Evolutionary conservation across 139 green algal genomes (phyloP).

Genomic region (Eudorina sp.): DNA sequence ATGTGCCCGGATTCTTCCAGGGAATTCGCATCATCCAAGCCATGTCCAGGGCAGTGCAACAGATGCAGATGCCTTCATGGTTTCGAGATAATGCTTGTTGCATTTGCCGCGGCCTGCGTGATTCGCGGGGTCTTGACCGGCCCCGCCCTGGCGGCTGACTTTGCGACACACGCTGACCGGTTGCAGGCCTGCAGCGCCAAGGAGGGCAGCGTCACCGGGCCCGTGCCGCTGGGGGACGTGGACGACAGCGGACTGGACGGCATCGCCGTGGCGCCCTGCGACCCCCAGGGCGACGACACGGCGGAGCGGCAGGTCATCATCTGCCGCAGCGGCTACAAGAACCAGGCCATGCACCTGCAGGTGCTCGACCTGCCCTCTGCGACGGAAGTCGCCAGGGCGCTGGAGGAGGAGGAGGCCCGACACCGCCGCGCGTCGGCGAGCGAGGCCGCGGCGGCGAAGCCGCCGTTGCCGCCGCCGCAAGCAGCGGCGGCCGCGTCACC

Average conservation of each 20-base stretch:
- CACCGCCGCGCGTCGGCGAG: background rate
- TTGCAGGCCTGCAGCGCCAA: background rate
- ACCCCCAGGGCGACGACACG: background rate
- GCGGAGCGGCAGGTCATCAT: conserved; percentile 19
- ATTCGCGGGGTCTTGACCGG: no score
- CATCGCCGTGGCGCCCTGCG: conserved; percentile 10
- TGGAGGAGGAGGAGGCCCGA: background rate
- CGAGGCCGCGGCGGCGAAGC: background rate
- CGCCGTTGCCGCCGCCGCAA: background rate
- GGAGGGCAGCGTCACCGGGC: conserved; percentile 19
- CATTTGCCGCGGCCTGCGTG: no score
- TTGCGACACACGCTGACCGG: no score
- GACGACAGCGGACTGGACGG: conserved; percentile 40
- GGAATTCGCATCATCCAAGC: no score
- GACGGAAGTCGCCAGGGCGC: background rate
- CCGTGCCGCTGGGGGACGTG: conserved; percentile 26
- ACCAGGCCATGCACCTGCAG: conserved; percentile 25
- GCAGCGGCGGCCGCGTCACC: background rate
- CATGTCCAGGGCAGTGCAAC: no score
- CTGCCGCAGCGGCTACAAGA: conserved; percentile 34
- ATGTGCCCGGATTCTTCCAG: no score
- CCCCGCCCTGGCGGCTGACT: no score
- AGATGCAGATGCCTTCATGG: no score
- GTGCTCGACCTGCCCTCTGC: conserved; percentile 29
- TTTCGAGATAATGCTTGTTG: no score